phyloP scores from a whole-genome alignment of 2,329 filamentous ascomycete genomes.

The Talaromyces funiculosus region DNA sequence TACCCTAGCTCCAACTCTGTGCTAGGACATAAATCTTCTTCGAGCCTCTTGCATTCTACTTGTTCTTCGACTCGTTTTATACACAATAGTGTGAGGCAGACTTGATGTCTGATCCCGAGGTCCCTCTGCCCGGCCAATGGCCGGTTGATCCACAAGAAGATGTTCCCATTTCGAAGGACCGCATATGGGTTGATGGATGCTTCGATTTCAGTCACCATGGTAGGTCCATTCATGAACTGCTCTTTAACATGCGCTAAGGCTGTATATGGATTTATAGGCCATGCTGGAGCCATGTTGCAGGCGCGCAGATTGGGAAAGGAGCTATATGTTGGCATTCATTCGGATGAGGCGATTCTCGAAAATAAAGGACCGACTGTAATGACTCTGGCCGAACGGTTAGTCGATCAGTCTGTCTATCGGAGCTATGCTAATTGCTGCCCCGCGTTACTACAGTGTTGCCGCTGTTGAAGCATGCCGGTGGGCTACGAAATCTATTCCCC shows the following conservation, averaged over 20 bases:
- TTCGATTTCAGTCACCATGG: constrained; percentile 99
- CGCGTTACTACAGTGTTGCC: constrained; percentile 54
- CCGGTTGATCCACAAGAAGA: constrained; percentile 61
- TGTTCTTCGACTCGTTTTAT: not conserved
- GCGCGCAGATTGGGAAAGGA: constrained; percentile 85
- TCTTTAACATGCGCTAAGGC: constrained; percentile 6
- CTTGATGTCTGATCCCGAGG: constrained; percentile 20
- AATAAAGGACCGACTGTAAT: constrained; percentile 99
- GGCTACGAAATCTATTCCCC: constrained; percentile 75
- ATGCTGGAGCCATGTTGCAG: constrained; percentile 95
- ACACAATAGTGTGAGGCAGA: not conserved
- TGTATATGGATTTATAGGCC: constrained; percentile 51
- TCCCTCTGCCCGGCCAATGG: constrained; percentile 55
- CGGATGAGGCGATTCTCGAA: constrained; percentile 87
- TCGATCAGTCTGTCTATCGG: constrained; percentile 11
- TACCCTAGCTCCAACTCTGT: not conserved
- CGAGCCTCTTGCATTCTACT: not conserved
- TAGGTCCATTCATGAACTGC: constrained; percentile 32
- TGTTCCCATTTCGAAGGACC: constrained; percentile 55
- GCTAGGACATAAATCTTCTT: not conserved
- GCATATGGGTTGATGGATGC: constrained; percentile 97
- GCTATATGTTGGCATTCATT: constrained; percentile 88
- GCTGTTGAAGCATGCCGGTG: constrained; percentile 94
- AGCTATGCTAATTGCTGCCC: not conserved
- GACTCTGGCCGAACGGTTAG: constrained; percentile 76